Evolutionary conservation across 352 stramenopile genomes (phyloP), one percentile per base, ranked within the genome.

Genomic region (Phytophthora tentaculata): DNA sequence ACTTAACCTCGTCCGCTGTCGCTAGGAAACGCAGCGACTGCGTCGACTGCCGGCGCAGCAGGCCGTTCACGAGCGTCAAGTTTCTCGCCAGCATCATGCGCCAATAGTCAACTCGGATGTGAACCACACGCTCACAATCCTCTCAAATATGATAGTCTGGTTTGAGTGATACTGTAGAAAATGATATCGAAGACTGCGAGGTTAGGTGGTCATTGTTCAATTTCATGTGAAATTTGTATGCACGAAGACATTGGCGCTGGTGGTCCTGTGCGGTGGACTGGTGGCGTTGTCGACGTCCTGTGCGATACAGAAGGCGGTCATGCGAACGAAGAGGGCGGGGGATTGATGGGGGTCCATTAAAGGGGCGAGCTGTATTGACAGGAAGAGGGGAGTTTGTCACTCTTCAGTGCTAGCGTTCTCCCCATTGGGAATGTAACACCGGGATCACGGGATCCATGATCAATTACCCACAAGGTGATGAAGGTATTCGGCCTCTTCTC

Each of bases 401-500:
- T n/a, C 59, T 37, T 52, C 52, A 75, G 72, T 86, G 67, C 83
- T 89, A 89, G 83, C 83, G 80, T 79, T 82, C 76, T 74, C 50
- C 26, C 54, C 37, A 16, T 39, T 56, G 51, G 43, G 56, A 60
- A 65, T 45, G 68, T 62, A 81, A 83, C 83, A 88, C 81, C 81
- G 83, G 81, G 83, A 84, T 92, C 81, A 41, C 74, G 83, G 83
- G 83, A 92, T 84, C 80, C 81, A 88, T 89, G 83, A 92, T 91
- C 79, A 76, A 54, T 76, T 77, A 74, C 59, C 74, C 70, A 78
- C 66, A 88, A 89, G 83, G 81, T 82, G 81, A 81, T 71, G 81
- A 91, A 89, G 81, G 83, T 91, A 89, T 83, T 78, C 50, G 62
- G 54, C 64, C 69, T 73, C 73, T 57, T 64, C 54, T 74, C 62